These are phyloP conservation scores for Trichoderma simmonsii DNA, from an alignment of 2,329 filamentous ascomycete species.

Conservation along the genomic window DNA sequence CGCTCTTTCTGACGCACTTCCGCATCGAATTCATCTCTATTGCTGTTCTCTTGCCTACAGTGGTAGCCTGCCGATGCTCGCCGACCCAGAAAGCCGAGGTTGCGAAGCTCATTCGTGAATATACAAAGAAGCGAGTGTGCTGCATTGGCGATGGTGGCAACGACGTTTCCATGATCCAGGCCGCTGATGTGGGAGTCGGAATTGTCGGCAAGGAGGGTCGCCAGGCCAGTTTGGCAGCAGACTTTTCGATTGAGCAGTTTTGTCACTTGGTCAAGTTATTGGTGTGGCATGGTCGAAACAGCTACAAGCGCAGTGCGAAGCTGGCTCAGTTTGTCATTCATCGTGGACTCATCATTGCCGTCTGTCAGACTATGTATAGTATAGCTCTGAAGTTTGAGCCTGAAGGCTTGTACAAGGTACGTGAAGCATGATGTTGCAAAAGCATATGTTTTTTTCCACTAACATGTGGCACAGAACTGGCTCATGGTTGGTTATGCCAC, in stretches of 20 bases:
- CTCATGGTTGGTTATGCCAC: conserved; percentile 95
- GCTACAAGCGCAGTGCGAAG: conserved; percentile 93
- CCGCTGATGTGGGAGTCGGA: conserved; percentile 93
- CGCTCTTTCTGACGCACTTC: conserved; percentile 79
- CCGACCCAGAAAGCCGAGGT: conserved; percentile 96
- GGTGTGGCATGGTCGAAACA: conserved; percentile 98
- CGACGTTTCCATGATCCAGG: conserved; percentile 98
- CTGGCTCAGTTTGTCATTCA: conserved; percentile 98
- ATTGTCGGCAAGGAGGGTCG: conserved; percentile 97
- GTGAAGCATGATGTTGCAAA: conserved; percentile 16
- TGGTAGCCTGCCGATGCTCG: conserved; percentile 94
- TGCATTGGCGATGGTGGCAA: conserved; percentile 98
- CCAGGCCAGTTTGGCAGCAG: conserved; percentile 89
- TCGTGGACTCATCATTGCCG: conserved; percentile 87
- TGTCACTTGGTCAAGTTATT: conserved; percentile 91
- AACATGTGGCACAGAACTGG: conserved; percentile 63
- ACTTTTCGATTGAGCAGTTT: conserved; percentile 96
- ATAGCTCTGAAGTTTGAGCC: conserved; percentile 91
- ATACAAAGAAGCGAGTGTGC: conserved; percentile 92
- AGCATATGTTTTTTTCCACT: conserved; percentile 17
- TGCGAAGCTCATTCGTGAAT: conserved; percentile 81
- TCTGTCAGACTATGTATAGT: conserved; percentile 96
- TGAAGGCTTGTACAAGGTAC: conserved; percentile 79
- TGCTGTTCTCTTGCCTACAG: conserved; percentile 82
- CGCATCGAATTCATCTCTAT: conserved; percentile 81